Evolutionary conservation across 176 grass and related monocot genomes (phyloP), one percentile per base, ranked within the genome.

Genomic region (Pontederia paniculata): DNA sequence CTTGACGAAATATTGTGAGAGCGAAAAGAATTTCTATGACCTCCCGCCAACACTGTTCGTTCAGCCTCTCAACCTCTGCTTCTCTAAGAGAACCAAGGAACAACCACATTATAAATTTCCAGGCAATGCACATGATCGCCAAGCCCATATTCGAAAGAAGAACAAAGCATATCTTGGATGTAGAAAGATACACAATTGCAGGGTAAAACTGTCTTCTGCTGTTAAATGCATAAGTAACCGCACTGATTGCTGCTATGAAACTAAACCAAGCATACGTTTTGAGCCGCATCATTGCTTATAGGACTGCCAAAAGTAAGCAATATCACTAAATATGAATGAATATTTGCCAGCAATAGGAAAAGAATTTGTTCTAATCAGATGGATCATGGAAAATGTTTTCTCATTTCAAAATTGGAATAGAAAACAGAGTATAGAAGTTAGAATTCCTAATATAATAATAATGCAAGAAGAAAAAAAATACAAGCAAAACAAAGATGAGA

Each of bases 101-200:
- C 66, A 98, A 13, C 53, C 82, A 77, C 74, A 82, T 98, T 42
- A 88, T 77, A 43, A 98, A 66, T 79, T 88, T 80, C 93, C 93
- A 98, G 5, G 77, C 75, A 55, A 88, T 80, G 66, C 74, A 84
- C 93, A 98, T 98, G 62, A 88, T 74, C 52, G 88, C 93, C 19
- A 98, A 70, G 45, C 93, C 86, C 66, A 74, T 88, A 72, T 98
- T 98, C 58, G 91, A 77, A 25, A 98, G 93, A 52, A 98, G 83
- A 47, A 88, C 93, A 62, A 98, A 88, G 73, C 86, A 98, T 62
- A 91, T 91, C 88, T 91, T 98, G 69, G 93, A 98, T 3, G 93
- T 80, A n/a, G 83, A 91, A 60, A 98, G 93, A 66, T 91, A 98
- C 21, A 91, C 83, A 77, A 87, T 84, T 18, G 93, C 86, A 16